Conservation (phyloP, 2,329 filamentous ascomycete species). For the Pestalotiopsis sp. region DNA sequence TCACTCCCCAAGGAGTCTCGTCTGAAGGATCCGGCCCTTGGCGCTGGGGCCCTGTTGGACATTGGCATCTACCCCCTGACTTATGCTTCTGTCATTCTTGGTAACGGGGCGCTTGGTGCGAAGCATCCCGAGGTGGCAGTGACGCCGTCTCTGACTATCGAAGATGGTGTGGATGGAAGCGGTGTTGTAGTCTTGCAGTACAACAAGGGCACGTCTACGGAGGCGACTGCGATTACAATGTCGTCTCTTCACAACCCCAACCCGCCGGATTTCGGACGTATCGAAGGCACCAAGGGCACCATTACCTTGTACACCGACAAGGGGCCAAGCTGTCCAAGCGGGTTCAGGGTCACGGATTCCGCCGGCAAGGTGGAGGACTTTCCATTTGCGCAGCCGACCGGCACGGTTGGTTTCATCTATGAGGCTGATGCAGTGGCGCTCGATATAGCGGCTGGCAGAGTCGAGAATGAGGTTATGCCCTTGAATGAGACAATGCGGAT, state of each 20-base stretch:
- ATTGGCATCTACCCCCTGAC: not conserved
- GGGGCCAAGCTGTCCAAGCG: not conserved
- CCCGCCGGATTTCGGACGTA: not conserved
- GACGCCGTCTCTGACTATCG: not conserved
- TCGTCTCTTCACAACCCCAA: not conserved
- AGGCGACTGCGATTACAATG: not conserved
- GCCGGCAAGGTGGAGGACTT: not conserved
- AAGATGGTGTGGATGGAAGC: not conserved
- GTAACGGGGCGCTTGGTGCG: not conserved
- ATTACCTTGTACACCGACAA: not conserved
- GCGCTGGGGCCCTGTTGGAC: not conserved
- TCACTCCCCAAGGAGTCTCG: not conserved
- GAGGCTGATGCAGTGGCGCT: slow-evolving; percentile 1
- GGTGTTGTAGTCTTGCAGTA: not conserved
- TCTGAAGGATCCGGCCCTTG: not conserved
- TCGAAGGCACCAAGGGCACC: not conserved
- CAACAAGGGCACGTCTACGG: not conserved
- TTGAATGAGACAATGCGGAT: not conserved
- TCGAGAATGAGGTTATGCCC: not conserved
- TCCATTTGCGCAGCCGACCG: not conserved
- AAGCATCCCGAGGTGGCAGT: not conserved
- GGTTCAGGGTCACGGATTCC: not conserved
- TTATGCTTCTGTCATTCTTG: not conserved
- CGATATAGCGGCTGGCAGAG: not conserved
- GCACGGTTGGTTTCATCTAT: not conserved